Conservation (phyloP, 257 asterid genomes). For the Linaria vulgaris region DNA sequence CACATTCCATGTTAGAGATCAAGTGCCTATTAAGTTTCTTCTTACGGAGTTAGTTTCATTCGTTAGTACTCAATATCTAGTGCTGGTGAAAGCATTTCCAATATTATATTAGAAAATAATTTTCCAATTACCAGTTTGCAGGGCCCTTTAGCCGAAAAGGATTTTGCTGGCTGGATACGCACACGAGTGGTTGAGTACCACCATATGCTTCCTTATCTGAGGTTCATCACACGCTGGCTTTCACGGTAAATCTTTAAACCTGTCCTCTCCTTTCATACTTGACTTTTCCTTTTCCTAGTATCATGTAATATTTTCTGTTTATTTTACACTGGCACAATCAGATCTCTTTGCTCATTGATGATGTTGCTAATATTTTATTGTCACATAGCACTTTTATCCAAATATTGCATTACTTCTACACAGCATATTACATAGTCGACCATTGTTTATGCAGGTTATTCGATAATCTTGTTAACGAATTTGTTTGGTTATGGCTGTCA, state of each 20-base stretch:
- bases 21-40: slow-evolving; percentile 43
- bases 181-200: slow-evolving; percentile 43
- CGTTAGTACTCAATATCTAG: neutral
- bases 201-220: slow-evolving; percentile 64
- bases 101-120: neutral
- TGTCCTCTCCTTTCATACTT: neutral
- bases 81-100: neutral
- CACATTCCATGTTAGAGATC: slow-evolving; percentile 28
- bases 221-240: slow-evolving; percentile 50
- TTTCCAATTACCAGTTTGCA: slow-evolving; percentile 44
- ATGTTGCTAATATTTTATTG: neutral
- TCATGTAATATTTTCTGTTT: too few relatives aligned
- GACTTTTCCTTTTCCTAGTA: too few relatives aligned
- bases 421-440: neutral
- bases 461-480: too few relatives aligned
- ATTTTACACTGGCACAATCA: too few relatives aligned
- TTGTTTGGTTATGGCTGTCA: neutral
- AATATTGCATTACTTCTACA: neutral
- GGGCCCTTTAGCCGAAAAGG: slow-evolving; percentile 53
- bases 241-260: slow-evolving; percentile 39
- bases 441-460: neutral
- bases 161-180: slow-evolving; percentile 36
- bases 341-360: too few relatives aligned
- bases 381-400: neutral
- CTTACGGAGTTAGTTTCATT: slow-evolving; percentile 50